Evolutionary conservation across 106 monocot genomes (phyloP), one percentile per base, ranked within the genome.

Genomic region (Platanthera guangdongensis): DNA sequence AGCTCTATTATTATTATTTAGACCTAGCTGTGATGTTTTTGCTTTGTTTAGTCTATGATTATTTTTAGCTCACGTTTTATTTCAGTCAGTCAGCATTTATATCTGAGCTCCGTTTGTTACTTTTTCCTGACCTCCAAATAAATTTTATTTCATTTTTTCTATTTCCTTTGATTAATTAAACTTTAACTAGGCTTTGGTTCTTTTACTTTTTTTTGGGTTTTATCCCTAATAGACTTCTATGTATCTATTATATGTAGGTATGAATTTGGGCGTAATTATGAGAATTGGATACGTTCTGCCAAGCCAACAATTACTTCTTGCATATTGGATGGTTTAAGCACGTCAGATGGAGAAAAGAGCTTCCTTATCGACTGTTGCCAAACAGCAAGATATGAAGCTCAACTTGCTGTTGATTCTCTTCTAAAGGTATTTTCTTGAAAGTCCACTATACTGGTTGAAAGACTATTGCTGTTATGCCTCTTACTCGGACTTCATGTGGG

Each of bases 201-300:
- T 30, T 30, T 10, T 32, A 3, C 65, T n/a, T 28, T 11, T n/a
- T 9, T 65, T 32, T 65, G 11, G 30, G 12, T 65, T 30, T 9
- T 4, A 32, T 65, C 12, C 32, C 0, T 15, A 22, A 50, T 19
- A 71, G 11, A 78, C 11, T 22, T 21, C 51, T 82, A 7, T 53
- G 10, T 16, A 11, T 16, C 48, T 64, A 67, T 81, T 74, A 13
- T 51, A 75, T 70, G 18, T 84, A 99, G 97, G 73, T 82, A 83
- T 78, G 97, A 99, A 75, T 99, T 92, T 65, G 84, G 81, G 75
- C 67, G 62, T 74, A 84, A 79, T 71, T 90, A 97, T 82, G 81
- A 79, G 63, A 80, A 83, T 30, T 99, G 97, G 97, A 88, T 99
- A 78, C 78, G 80, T 50, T 84, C 85, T 53, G 74, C 52, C 47